Base-by-base conservation (phyloP, 257 asterid species). In the Solanum lycopersicoides region DNA sequence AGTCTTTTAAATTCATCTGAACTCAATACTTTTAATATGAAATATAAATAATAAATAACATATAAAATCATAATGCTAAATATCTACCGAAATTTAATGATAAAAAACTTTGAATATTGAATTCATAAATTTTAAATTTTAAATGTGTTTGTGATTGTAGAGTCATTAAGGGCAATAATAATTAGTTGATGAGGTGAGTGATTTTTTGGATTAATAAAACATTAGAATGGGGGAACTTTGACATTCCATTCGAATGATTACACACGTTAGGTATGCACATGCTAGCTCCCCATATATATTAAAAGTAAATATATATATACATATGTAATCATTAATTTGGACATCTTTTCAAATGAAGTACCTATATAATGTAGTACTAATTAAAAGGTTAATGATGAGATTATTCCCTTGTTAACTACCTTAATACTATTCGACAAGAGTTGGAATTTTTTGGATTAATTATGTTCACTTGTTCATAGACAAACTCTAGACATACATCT, bases 191-290 rank as follows among this genome's bases (percentile, higher is more conserved):
- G 84, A 77, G 65, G 18, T 25, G n/a, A 79, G 41, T 79, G 84
- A 42, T 45, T 9, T 28, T n/a, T 28, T 25, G 84, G 39, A 79
- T 79, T 28, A 42, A 15, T 79, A 79, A 79, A 16, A 45, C 63
- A 53, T 53, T 77, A 77, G 63, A 44, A 77, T 76, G 65, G n/a
- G 37, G 12, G n/a, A 79, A 45, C 18, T 79, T 89, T 88, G 90
- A 83, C 92, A 91, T 91, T 93, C 93, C 90, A 84, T 89, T 87
- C 88, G 90, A 95, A 94, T 93, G 96, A 93, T 95, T 91, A 88
- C 89, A 87, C 82, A 86, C 79, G 90, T 89, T 92, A 88, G 94
- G 96, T 89, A 34, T 86, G 95, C 98, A 93, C 95, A 94, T 93
- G 94, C 82, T 89, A 65, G 72, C 90, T 91, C 90, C 90, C 76